These are phyloP conservation scores for Isochrysis galbana DNA, from an alignment of 78 protist genomes.

Conservation along the genomic window DNA sequence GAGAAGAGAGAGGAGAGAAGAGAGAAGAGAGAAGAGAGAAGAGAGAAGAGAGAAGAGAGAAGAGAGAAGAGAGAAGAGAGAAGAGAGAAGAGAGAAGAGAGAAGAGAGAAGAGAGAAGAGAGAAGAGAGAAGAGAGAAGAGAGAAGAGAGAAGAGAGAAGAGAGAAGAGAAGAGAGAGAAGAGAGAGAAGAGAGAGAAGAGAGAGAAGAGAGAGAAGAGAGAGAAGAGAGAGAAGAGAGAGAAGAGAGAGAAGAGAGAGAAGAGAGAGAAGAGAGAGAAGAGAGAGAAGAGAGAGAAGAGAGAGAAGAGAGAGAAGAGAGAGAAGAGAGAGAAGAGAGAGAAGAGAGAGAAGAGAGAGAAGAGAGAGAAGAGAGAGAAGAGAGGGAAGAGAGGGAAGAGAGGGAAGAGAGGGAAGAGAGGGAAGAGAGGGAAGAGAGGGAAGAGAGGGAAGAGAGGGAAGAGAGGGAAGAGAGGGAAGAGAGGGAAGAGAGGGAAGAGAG, in stretches of 20 bases:
- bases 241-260: background rate
- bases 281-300: no score
- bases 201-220: background rate
- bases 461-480: background rate
- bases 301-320: no score
- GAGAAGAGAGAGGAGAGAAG: no score
- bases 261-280: no score
- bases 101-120: no score
- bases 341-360: background rate
- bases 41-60: no score
- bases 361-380: background rate
- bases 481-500: background rate
- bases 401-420: background rate
- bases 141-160: background rate
- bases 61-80: no score
- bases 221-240: background rate
- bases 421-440: background rate
- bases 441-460: background rate
- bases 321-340: background rate
- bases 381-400: background rate
- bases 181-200: background rate
- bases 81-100: no score
- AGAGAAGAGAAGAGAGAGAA: background rate
- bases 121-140: no score
- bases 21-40: no score